Base-by-base conservation (phyloP, 805 yeast species). In the Metschnikowia anglica region DNA sequence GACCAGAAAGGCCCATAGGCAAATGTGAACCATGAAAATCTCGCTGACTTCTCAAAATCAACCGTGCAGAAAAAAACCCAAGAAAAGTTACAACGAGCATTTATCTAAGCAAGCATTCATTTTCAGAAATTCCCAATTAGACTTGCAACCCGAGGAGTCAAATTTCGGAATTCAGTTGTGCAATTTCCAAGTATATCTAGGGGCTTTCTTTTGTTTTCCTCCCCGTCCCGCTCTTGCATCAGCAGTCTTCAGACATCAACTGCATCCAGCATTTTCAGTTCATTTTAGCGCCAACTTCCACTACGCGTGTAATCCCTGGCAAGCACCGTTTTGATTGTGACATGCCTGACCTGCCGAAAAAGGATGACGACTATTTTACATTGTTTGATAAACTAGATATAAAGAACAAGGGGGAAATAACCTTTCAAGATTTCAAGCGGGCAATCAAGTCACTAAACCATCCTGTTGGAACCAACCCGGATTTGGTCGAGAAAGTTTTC, bases 381-480 rank as follows among this genome's bases (percentile, higher is more conserved):
- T 49, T 71, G 16, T 71, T 70, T 50, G 54, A 62, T 13, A 56
- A 62, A 39, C 56, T 70, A 34, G 75, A 71, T 48, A 53, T 66
- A 9, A 52, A 65, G 18, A 60, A 69, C 17, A 59, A 62, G n/a
- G 84, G 84, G 1, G 70, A 67, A 44, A 67, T 80, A 41, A 70
- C 79, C 1, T 58, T 76, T 6, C 60, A 62, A 27, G 80, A 76
- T 41, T 77, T 78, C 56, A 67, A 68, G 41, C 53, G 61, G 26
- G 80, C 81, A 6, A 59, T 77, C 42, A 61, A 64, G 42, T 48
- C 61, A 19, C 55, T 74, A 28, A 73, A 81, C 43, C 89, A 85
- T 60, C 95, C 91, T 1, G 65, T 85, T 17, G 77, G 77, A 37
- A 71, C 79, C 43, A 78, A 80, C 19, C 76, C 77, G 4, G 80